A percentile compares a stretch with the other conserved stretches of the same genome.
These are phyloP conservation scores for Clonostachys chloroleuca DNA, from an alignment of 2,329 filamentous ascomycete species.

Conservation along the genomic window DNA sequence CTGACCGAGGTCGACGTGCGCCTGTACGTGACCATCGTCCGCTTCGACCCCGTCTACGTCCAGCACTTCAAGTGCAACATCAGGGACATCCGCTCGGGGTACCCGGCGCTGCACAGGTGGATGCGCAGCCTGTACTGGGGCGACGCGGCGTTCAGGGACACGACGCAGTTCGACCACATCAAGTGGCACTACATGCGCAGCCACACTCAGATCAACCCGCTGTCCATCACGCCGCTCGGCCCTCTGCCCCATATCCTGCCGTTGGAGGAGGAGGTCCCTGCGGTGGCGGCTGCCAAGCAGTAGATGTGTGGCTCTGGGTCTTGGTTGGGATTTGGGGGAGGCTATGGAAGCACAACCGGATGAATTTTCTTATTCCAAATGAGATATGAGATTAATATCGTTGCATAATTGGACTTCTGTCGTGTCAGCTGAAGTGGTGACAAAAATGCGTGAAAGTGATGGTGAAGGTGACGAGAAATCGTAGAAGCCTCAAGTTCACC, in stretches of 20 bases:
- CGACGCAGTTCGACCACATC: conserved; percentile 93
- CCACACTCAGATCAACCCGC: conserved; percentile 62
- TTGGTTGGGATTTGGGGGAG: too few species aligned
- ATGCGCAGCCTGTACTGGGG: conserved; percentile 83
- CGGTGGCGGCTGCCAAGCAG: conserved; percentile 24
- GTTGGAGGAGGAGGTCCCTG: conserved; percentile 71
- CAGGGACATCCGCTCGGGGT: conserved; percentile 77
- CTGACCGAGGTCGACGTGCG: conserved; percentile 82
- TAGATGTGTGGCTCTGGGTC: too few species aligned
- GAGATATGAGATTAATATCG: too few species aligned
- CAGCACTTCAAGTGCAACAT: conserved; percentile 89
- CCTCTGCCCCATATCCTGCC: conserved; percentile 79
- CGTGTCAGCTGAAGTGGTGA: too few species aligned
- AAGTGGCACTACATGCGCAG: conserved; percentile 69
- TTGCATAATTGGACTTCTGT: too few species aligned
- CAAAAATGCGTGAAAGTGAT: too few species aligned
- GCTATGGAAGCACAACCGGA: too few species aligned
- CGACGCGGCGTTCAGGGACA: conserved; percentile 66
- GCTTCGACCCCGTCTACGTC: conserved; percentile 77
- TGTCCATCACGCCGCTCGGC: conserved; percentile 76
- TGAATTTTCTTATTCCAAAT: too few species aligned
- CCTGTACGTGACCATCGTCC: conserved; percentile 65
- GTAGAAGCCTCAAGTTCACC: too few species aligned
- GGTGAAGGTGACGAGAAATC: too few species aligned
- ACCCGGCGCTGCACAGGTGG: conserved; percentile 78